Evolutionary conservation across 352 stramenopile species (phyloP).

Genomic region (Pilasporangium apinafurcum): DNA sequence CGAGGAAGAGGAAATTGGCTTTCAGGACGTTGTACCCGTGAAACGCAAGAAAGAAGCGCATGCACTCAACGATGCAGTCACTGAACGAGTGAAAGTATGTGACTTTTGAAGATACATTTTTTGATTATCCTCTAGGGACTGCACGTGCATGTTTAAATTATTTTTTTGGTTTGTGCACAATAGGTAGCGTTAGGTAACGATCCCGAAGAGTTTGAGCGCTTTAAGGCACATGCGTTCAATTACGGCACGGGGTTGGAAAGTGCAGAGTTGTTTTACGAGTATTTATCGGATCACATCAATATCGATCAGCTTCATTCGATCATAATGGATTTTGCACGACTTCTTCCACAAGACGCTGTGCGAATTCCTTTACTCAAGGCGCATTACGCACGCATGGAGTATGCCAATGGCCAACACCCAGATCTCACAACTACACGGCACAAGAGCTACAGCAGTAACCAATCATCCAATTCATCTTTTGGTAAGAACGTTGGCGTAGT

Average conservation of each 20-base stretch:
- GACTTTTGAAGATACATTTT: neutral
- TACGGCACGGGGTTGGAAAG: conserved; percentile 68
- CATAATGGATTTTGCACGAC: conserved; percentile 72
- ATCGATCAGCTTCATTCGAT: conserved; percentile 53
- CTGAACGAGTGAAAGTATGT: conserved; percentile 42
- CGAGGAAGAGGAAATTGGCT: conserved; percentile 43
- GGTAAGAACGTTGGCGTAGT: neutral
- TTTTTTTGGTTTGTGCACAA: neutral
- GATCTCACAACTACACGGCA: conserved; percentile 33
- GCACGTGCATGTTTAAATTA: neutral
- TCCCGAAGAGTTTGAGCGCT: conserved; percentile 64
- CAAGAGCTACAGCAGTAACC: conserved; percentile 61
- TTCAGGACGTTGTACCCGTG: conserved; percentile 75
- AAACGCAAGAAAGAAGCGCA: conserved; percentile 66
- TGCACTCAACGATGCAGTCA: conserved; percentile 77
- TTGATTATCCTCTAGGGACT: neutral
- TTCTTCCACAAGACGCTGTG: conserved; percentile 53
- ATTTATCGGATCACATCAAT: conserved; percentile 49
- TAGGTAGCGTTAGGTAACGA: conserved; percentile 35
- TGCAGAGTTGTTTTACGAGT: conserved; percentile 59
- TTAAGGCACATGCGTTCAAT: conserved; percentile 71
- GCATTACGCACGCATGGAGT: conserved; percentile 51
- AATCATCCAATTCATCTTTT: conserved; percentile 17
- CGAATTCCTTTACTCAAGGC: conserved; percentile 63
- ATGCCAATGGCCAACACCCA: conserved; percentile 9